Evolutionary conservation across 176 grass and related monocot genomes (phyloP).

Genomic region (Bolboschoenus planiculmis): DNA sequence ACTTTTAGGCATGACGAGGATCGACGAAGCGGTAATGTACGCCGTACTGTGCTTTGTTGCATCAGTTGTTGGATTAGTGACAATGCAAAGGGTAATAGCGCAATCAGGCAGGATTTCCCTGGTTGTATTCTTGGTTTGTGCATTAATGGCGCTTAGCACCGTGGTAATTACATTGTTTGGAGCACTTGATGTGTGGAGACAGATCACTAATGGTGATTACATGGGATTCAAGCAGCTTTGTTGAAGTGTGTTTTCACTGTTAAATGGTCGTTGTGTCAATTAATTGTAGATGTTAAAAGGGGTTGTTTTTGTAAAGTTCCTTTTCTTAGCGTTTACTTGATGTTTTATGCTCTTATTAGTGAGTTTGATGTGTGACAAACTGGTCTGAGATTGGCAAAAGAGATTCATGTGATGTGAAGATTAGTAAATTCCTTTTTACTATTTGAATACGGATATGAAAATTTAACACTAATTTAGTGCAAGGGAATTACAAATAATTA

Average conservation of each 20-base stretch:
- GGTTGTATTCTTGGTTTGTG: slow-evolving; percentile 54
- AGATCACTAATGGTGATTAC: slow-evolving; percentile 43
- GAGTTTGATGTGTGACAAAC: background rate
- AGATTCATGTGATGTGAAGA: background rate
- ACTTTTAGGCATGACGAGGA: slow-evolving; percentile 54
- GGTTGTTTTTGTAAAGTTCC: background rate
- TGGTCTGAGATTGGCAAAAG: background rate
- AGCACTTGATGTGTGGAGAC: slow-evolving; percentile 47
- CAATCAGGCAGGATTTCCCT: slow-evolving; percentile 52
- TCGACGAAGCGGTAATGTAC: slow-evolving; percentile 38
- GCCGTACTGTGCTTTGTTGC: slow-evolving; percentile 53
- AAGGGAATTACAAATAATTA: too few relatives aligned
- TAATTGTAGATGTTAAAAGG: background rate
- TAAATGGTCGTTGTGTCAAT: background rate
- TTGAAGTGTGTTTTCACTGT: slow-evolving; percentile 4
- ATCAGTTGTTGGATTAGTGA: slow-evolving; percentile 29
- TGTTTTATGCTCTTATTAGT: background rate
- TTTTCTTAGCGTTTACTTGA: background rate
- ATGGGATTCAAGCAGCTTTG: slow-evolving; percentile 79
- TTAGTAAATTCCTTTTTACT: too few relatives aligned
- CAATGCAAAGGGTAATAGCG: slow-evolving; percentile 31
- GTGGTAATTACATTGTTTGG: slow-evolving; percentile 46
- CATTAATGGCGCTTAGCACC: slow-evolving; percentile 66
- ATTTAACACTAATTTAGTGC: too few relatives aligned
- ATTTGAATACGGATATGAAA: too few relatives aligned